Conservation (phyloP, 2,329 filamentous ascomycete genomes). For the Aulographum hederae region DNA sequence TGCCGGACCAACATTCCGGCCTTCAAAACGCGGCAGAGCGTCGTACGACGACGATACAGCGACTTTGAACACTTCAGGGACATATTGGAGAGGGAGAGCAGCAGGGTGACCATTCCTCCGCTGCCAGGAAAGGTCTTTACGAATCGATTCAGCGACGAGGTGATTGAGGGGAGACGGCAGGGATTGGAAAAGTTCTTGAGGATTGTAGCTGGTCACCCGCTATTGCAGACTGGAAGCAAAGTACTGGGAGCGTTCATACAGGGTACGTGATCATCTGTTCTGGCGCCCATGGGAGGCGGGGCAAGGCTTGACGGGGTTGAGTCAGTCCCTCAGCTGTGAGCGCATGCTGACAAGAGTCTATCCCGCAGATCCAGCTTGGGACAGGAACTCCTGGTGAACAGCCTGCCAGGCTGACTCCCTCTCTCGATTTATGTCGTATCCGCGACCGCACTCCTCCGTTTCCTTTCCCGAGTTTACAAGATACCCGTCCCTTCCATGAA, state of each 20-base stretch:
- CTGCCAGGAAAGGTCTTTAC: constrained; percentile 95
- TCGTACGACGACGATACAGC: constrained; percentile 83
- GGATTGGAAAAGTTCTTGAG: constrained; percentile 90
- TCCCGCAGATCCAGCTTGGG: no score
- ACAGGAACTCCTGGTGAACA: no score
- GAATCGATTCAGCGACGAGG: constrained; percentile 93
- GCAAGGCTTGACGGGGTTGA: no score
- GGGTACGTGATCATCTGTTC: no score
- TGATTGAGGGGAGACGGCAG: constrained; percentile 85
- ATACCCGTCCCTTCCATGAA: no score
- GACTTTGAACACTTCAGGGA: constrained; percentile 99
- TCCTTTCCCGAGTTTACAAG: no score
- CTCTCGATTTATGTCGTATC: no score
- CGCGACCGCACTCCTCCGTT: no score
- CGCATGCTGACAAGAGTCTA: no score
- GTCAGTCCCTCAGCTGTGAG: no score
- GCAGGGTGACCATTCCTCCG: constrained; percentile 86
- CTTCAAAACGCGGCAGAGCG: constrained; percentile 77
- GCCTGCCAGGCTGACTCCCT: no score
- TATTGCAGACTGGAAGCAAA: constrained; percentile 94
- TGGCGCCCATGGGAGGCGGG: no score
- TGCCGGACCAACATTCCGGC: constrained; percentile 97
- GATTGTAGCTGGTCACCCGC: constrained; percentile 91
- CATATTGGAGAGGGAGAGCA: constrained; percentile 87
- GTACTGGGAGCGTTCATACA: constrained; percentile 93